These are phyloP conservation scores for Phallus indusiatus DNA, from an alignment of 768 basidiomycete species.

Conservation along the genomic window DNA sequence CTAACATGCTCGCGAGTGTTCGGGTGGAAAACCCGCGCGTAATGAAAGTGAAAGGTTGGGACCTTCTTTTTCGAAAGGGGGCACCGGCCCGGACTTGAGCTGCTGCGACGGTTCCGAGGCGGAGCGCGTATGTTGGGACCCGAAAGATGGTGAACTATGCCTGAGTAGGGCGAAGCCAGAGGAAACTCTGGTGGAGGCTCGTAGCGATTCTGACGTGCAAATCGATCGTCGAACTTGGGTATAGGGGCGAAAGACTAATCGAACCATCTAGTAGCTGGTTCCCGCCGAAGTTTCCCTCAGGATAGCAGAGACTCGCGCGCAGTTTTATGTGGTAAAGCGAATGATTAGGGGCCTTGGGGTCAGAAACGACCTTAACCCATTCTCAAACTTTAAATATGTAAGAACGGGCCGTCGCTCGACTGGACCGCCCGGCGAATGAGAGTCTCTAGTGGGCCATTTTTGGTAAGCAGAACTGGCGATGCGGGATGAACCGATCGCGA, in stretches of 20 bases:
- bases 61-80: no score
- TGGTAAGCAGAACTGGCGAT: slow-evolving; percentile 67
- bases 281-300: slow-evolving; percentile 84
- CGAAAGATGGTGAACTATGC: slow-evolving; percentile 89
- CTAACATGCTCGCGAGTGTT: no score
- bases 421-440: slow-evolving; percentile 47
- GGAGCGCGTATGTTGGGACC: slow-evolving; percentile 82
- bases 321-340: slow-evolving; percentile 58
- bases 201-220: slow-evolving; percentile 95
- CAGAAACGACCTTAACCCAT: slow-evolving; percentile 81
- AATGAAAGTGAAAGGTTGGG: no score
- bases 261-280: slow-evolving; percentile 92
- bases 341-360: slow-evolving; percentile 88
- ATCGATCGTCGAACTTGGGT: slow-evolving; percentile 93
- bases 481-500: slow-evolving; percentile 61
- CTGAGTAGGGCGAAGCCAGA: slow-evolving; percentile 88
- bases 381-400: slow-evolving; percentile 61
- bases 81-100: no score
- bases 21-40: no score
- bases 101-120: no score
- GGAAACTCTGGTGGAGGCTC: slow-evolving; percentile 94
- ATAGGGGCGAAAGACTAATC: slow-evolving; percentile 96
- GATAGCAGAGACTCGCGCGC: slow-evolving; percentile 47
- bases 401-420: slow-evolving; percentile 42
- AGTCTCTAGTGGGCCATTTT: slow-evolving; percentile 68